Conservation (phyloP, 2,329 filamentous ascomycete genomes). For the Alternaria rosae region DNA sequence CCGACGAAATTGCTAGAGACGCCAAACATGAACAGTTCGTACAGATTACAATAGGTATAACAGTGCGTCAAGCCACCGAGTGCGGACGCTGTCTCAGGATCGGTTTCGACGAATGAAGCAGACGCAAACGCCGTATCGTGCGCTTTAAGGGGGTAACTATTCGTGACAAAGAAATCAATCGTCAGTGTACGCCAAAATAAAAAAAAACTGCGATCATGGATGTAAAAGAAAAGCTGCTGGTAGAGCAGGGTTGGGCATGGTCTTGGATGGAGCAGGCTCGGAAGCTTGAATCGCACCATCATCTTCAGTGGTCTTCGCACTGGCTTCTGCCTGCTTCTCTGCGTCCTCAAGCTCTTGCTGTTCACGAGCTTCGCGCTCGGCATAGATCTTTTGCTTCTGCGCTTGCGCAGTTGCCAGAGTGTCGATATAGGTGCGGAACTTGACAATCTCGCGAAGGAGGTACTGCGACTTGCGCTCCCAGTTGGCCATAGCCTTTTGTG, state of each 20-base stretch:
- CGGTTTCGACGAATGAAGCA: conserved; percentile 46
- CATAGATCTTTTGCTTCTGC: conserved; percentile 75
- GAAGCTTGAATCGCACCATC: conserved; percentile 48
- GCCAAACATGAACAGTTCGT: conserved; percentile 16
- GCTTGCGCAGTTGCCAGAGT: conserved; percentile 74
- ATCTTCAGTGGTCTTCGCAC: conserved; percentile 26
- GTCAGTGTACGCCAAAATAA: conserved; percentile 36
- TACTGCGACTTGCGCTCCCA: conserved; percentile 98
- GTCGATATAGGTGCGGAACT: conserved; percentile 95
- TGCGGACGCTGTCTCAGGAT: conserved; percentile 35
- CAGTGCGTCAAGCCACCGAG: conserved; percentile 39
- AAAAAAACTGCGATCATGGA: conserved; percentile 13
- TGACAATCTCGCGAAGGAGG: conserved; percentile 90
- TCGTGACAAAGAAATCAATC: conserved; percentile 28
- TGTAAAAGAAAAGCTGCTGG: conserved; percentile 13
- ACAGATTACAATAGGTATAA: conserved; percentile 27
- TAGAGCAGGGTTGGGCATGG: conserved; percentile 3
- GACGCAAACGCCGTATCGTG: conserved; percentile 45
- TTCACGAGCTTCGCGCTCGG: conserved; percentile 43
- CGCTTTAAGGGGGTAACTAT: conserved; percentile 44
- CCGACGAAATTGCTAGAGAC: conserved; percentile 6
- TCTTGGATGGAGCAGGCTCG: conserved; percentile 19
- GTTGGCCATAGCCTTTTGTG: conserved; percentile 85
- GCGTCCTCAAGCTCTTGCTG: conserved; percentile 24
- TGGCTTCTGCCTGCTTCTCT: conserved; percentile 16